Evolutionary conservation across 169 alveolate genomes (phyloP).

Genomic region (Cryptosporidium parvum): DNA sequence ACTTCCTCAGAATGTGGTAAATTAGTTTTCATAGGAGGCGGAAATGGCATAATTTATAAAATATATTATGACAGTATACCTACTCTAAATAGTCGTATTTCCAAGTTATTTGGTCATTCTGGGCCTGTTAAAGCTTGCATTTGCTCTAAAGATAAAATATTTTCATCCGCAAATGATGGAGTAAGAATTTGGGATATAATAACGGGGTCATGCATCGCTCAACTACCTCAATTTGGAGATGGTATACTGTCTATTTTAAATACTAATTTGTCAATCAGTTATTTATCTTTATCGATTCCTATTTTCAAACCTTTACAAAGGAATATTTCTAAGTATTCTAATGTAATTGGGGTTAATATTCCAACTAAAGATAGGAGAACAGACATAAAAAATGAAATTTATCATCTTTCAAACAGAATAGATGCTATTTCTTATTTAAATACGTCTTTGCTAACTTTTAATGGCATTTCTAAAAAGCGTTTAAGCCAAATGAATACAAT

Average conservation of each 20-base stretch:
- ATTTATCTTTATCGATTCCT: not conserved
- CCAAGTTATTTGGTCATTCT: slow-evolving; percentile 33
- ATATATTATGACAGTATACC: not conserved
- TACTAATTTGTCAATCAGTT: not conserved
- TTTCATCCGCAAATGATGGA: slow-evolving; percentile 66
- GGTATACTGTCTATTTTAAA: slow-evolving; percentile 31
- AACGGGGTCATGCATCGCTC: slow-evolving; percentile 34
- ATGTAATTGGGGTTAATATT: slow-evolving; percentile 11
- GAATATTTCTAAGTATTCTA: not conserved
- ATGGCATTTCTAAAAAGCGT: not conserved
- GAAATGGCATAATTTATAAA: slow-evolving; percentile 41
- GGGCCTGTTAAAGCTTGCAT: slow-evolving; percentile 50
- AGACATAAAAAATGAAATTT: slow-evolving; percentile 14
- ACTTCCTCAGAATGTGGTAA: slow-evolving; percentile 30
- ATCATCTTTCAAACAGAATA: not conserved
- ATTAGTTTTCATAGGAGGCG: slow-evolving; percentile 27
- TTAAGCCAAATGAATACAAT: not conserved
- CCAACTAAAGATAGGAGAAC: slow-evolving; percentile 10
- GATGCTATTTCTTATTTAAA: not conserved
- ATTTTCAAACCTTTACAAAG: slow-evolving; percentile 63
- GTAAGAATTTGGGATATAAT: slow-evolving; percentile 56
- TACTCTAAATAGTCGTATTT: not conserved
- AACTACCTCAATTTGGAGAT: slow-evolving; percentile 63
- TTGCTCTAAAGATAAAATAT: not conserved
- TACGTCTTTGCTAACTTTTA: slow-evolving; percentile 2